phyloP scores from a whole-genome alignment of 768 basidiomycete species.

The Lyophyllum atratum region DNA sequence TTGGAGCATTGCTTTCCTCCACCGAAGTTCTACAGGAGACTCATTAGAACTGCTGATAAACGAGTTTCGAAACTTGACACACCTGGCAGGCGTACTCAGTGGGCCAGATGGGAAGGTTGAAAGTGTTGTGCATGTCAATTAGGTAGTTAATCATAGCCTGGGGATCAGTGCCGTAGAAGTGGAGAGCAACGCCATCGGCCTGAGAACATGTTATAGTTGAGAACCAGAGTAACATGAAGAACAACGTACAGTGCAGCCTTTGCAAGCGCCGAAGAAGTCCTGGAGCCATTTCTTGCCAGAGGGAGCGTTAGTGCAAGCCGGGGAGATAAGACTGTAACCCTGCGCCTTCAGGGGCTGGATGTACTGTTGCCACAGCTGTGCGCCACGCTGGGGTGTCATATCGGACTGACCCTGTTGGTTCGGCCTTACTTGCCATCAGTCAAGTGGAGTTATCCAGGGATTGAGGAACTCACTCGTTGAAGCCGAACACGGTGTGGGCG shows the following conservation, averaged over 20 bases:
- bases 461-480: constrained; percentile 67
- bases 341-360: constrained; percentile 55
- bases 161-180: constrained; percentile 64
- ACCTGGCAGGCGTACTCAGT: constrained; percentile 78
- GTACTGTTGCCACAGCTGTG: constrained; percentile 58
- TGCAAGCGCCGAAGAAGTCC: constrained; percentile 56
- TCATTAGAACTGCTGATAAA: not conserved
- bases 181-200: constrained; percentile 61
- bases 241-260: constrained; percentile 42
- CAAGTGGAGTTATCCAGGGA: not conserved
- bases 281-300: constrained; percentile 66
- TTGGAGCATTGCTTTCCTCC: constrained; percentile 41
- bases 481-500: constrained; percentile 51
- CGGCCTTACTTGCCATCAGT: constrained; percentile 48
- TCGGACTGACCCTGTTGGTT: constrained; percentile 65
- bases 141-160: constrained; percentile 56
- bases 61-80: not conserved
- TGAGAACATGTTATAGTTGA: constrained; percentile 24
- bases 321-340: constrained; percentile 64
- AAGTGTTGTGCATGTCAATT: constrained; percentile 43
- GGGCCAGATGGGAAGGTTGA: constrained; percentile 49
- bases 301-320: constrained; percentile 66
- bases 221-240: not conserved
- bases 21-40: constrained; percentile 50
- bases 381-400: constrained; percentile 52